Conservation (phyloP, 225 moss, liverwort and hornwort genomes). For the Sphagnum contortum region DNA sequence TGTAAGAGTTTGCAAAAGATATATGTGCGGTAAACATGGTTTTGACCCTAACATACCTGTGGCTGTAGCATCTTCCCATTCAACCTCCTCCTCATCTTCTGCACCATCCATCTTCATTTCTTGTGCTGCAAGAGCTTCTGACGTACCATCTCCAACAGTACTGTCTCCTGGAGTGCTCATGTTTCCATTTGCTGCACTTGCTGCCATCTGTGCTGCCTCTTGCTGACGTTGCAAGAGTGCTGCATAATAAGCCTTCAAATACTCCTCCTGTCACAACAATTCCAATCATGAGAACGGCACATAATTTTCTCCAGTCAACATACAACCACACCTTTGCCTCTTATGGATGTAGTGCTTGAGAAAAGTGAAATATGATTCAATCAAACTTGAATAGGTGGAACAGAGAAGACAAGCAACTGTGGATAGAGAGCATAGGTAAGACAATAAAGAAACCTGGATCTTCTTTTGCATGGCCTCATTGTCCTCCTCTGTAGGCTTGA, state of each 20-base stretch:
- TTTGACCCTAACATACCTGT: conserved; percentile 28
- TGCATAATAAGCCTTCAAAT: conserved; percentile 80
- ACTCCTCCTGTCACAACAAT: conserved; percentile 53
- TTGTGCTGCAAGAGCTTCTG: conserved; percentile 15
- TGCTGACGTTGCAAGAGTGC: conserved; percentile 49
- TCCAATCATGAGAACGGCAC: neutral
- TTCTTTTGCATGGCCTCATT: conserved; percentile 62
- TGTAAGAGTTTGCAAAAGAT: too few relatives aligned
- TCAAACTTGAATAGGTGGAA: too few relatives aligned
- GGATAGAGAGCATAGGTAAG: too few relatives aligned
- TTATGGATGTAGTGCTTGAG: too few relatives aligned
- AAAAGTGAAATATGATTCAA: too few relatives aligned
- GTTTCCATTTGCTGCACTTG: conserved; percentile 17
- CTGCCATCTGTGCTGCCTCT: conserved; percentile 14
- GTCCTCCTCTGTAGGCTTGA: conserved; percentile 80
- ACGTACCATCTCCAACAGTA: conserved; percentile 12
- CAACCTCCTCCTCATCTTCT: conserved; percentile 76
- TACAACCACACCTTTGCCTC: too few relatives aligned
- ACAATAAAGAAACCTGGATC: conserved; percentile 39
- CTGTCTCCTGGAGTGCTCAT: conserved; percentile 7
- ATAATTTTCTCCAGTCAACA: neutral
- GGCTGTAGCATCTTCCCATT: conserved; percentile 80
- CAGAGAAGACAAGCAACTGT: too few relatives aligned
- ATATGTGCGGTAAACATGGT: too few relatives aligned
- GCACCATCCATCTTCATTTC: conserved; percentile 30